Evolutionary conservation across 2,329 filamentous ascomycete genomes (phyloP).

Genomic region (Epichloe bromicola): DNA sequence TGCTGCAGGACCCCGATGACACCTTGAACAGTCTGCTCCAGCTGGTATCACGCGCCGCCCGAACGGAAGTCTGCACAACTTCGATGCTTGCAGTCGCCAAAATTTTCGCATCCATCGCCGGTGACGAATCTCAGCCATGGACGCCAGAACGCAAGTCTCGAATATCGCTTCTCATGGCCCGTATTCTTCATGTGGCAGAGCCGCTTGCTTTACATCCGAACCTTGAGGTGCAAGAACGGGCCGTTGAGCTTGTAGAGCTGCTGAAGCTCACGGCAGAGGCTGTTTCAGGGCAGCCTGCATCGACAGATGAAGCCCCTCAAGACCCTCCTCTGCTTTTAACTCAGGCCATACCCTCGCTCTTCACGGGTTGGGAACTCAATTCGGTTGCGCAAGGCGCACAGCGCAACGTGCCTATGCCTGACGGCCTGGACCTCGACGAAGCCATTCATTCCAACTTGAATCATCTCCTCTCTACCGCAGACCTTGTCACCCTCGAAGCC

Average conservation of each 20-base stretch:
- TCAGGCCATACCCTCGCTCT: slow-evolving; percentile 80
- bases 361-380: slow-evolving; percentile 77
- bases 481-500: slow-evolving; percentile 33
- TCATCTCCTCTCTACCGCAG: slow-evolving; percentile 48
- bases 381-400: slow-evolving; percentile 78
- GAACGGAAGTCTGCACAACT: slow-evolving; percentile 58
- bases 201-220: slow-evolving; percentile 68
- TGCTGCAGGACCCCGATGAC: slow-evolving; percentile 56
- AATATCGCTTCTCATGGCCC: slow-evolving; percentile 64
- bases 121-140: slow-evolving; percentile 54
- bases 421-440: slow-evolving; percentile 63
- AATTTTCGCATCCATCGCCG: slow-evolving; percentile 61
- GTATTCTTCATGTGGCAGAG: slow-evolving; percentile 73
- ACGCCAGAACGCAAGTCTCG: slow-evolving; percentile 59
- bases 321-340: slow-evolving; percentile 76
- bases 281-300: slow-evolving; percentile 49
- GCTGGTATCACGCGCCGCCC: slow-evolving; percentile 39
- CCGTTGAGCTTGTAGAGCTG: slow-evolving; percentile 84
- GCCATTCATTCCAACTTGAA: slow-evolving; percentile 68
- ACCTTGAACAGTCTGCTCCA: slow-evolving; percentile 65
- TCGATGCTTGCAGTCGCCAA: slow-evolving; percentile 80
- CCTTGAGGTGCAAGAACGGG: slow-evolving; percentile 87
- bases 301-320: slow-evolving; percentile 37
- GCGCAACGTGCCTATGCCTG: slow-evolving; percentile 69
- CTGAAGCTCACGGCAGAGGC: slow-evolving; percentile 81